phyloP scores from a whole-genome alignment of 805 yeast species.

The Kuraishia piskuri region DNA sequence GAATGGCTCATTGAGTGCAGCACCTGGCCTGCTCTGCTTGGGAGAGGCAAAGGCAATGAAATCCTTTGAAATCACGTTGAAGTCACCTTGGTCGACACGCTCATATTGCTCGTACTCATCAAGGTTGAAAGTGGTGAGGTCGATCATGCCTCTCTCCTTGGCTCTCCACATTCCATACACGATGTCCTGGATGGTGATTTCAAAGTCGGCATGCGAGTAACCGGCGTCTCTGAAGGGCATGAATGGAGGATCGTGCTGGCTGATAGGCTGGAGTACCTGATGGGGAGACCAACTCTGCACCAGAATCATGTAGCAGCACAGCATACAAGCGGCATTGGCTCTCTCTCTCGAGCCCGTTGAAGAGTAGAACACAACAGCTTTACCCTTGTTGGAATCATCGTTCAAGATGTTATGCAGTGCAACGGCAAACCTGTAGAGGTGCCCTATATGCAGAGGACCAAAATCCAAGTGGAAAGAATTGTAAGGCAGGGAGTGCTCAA shows the following conservation, averaged over 20 bases:
- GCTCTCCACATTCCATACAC: conserved; percentile 98
- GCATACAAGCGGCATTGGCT: conserved; percentile 89
- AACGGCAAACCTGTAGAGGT: conserved; percentile 90
- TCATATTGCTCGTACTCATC: conserved; percentile 95
- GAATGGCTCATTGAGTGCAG: conserved; percentile 63
- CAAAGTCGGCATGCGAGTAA: conserved; percentile 90
- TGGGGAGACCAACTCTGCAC: conserved; percentile 99
- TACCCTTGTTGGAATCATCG: conserved; percentile 73
- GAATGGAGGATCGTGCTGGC: conserved; percentile 87
- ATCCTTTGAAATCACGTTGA: conserved; percentile 84
- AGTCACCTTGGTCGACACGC: conserved; percentile 95
- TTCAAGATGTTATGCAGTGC: conserved; percentile 85
- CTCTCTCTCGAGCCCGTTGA: conserved; percentile 73
- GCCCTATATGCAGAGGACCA: conserved; percentile 94
- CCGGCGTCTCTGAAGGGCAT: conserved; percentile 98
- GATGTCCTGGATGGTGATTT: conserved; percentile 86
- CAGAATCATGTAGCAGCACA: conserved; percentile 90
- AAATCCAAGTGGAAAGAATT: conserved; percentile 95
- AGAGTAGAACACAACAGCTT: conserved; percentile 87
- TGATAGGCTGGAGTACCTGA: conserved; percentile 89
- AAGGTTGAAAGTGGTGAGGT: conserved; percentile 75
- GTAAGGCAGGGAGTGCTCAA: conserved; percentile 87
- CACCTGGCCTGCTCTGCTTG: conserved; percentile 50
- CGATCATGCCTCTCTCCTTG: conserved; percentile 83
- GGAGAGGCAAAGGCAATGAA: conserved; percentile 98